phyloP scores from a whole-genome alignment of 1,139 yeast species.

The Kazachstania sp. region DNA sequence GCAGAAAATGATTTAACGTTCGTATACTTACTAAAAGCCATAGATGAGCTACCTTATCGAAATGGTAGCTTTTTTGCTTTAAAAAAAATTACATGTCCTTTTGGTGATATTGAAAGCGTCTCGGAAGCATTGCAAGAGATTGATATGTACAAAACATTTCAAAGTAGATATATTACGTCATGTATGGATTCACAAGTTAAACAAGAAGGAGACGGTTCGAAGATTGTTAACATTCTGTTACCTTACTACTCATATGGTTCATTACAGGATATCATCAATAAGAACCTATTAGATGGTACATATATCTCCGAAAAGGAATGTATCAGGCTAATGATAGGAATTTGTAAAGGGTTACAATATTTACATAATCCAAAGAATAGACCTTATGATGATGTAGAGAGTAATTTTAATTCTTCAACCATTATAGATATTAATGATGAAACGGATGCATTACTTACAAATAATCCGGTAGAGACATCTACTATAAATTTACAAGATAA shows the following conservation, averaged over 20 bases:
- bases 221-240: slow-evolving; percentile 65
- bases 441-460: not conserved
- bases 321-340: slow-evolving; percentile 51
- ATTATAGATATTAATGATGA: not conserved
- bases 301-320: slow-evolving; percentile 55
- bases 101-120: slow-evolving; percentile 63
- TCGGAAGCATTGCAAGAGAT: slow-evolving; percentile 69
- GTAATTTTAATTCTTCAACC: slow-evolving; percentile 9
- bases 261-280: slow-evolving; percentile 68
- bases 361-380: slow-evolving; percentile 46
- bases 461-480: slow-evolving; percentile 17
- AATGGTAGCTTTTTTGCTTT: slow-evolving; percentile 55
- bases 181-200: slow-evolving; percentile 62
- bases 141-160: slow-evolving; percentile 63
- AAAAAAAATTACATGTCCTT: slow-evolving; percentile 81
- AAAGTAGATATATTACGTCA: slow-evolving; percentile 57
- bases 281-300: slow-evolving; percentile 47
- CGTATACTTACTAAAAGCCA: slow-evolving; percentile 67
- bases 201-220: slow-evolving; percentile 71
- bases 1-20: slow-evolving; percentile 91
- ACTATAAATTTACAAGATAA: slow-evolving; percentile 1
- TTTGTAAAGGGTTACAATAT: slow-evolving; percentile 64
- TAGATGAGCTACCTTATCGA: slow-evolving; percentile 14
- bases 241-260: slow-evolving; percentile 71
- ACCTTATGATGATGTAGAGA: slow-evolving; percentile 22